phyloP scores from a whole-genome alignment of 2,329 filamentous ascomycete species.

The Didymella lethalis region DNA sequence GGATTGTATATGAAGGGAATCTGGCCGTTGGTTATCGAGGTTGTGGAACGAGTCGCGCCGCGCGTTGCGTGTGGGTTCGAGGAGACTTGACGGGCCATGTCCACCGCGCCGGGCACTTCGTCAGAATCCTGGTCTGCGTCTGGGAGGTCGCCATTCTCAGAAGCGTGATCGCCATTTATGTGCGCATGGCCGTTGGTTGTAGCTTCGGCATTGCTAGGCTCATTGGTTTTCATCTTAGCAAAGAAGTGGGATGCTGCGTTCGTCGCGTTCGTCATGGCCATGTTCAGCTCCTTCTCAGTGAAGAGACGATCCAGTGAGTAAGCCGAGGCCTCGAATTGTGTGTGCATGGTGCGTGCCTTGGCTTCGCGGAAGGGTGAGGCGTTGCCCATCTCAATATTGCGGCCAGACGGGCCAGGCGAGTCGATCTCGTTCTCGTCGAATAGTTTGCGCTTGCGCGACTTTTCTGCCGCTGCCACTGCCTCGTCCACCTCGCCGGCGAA shows the following conservation, averaged over 20 bases:
- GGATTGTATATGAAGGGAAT: conserved; percentile 54
- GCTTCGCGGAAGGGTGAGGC: conserved; percentile 61
- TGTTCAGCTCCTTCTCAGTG: conserved; percentile 70
- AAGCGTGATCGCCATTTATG: conserved; percentile 48
- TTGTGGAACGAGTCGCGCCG: conserved; percentile 61
- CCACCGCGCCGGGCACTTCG: conserved; percentile 56
- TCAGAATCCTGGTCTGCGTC: conserved; percentile 50
- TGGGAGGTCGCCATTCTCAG: conserved; percentile 49
- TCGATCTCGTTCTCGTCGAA: conserved; percentile 65
- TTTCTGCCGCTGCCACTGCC: conserved; percentile 59
- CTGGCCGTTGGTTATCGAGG: conserved; percentile 53
- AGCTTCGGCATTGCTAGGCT: conserved; percentile 37
- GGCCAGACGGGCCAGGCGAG: conserved; percentile 62
- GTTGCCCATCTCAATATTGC: conserved; percentile 58
- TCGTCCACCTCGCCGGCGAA: conserved; percentile 56
- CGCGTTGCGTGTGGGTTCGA: conserved; percentile 64
- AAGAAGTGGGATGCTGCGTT: conserved; percentile 66
- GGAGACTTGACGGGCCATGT: conserved; percentile 68
- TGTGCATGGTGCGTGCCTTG: conserved; percentile 60
- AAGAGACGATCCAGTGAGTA: conserved; percentile 71
- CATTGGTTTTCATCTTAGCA: conserved; percentile 59
- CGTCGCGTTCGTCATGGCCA: conserved; percentile 68
- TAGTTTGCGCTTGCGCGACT: conserved; percentile 66
- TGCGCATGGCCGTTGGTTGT: conserved; percentile 42
- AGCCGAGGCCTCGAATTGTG: conserved; percentile 65